These are phyloP conservation scores for Colletotrichum filicis DNA, from an alignment of 2,329 filamentous ascomycete genomes.

Conservation along the genomic window DNA sequence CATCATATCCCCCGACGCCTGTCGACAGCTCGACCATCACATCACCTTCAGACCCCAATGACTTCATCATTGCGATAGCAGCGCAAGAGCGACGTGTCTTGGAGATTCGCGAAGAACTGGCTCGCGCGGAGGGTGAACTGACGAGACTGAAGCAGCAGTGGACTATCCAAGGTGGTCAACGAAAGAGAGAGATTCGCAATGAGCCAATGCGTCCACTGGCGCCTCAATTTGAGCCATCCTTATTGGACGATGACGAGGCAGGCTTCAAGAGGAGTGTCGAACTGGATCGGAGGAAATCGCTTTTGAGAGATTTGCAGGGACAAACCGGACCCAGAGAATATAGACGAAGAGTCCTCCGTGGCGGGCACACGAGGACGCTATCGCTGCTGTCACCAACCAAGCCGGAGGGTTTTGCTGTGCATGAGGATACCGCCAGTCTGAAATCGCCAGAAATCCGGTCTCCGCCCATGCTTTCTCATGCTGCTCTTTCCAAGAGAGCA, in stretches of 20 bases:
- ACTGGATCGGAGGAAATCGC: constrained; percentile 77
- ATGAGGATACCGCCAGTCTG: constrained; percentile 59
- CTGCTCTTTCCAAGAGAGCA: constrained; percentile 63
- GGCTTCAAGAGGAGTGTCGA: constrained; percentile 62
- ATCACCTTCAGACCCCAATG: constrained; percentile 66
- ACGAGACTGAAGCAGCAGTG: constrained; percentile 84
- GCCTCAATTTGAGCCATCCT: constrained; percentile 39
- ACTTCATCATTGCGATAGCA: constrained; percentile 89
- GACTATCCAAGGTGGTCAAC: constrained; percentile 79
- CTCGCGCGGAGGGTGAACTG: constrained; percentile 82
- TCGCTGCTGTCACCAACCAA: constrained; percentile 83
- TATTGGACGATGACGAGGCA: constrained; percentile 51
- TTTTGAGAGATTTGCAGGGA: constrained; percentile 61
- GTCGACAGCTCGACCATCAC: constrained; percentile 53
- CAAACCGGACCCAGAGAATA: constrained; percentile 54
- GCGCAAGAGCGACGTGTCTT: constrained; percentile 91
- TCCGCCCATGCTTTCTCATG: constrained; percentile 45
- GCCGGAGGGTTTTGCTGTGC: constrained; percentile 55
- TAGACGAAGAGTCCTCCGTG: constrained; percentile 75
- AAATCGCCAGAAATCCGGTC: constrained; percentile 44
- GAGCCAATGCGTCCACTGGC: constrained; percentile 61
- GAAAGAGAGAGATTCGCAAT: constrained; percentile 74
- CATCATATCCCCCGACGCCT: constrained; percentile 63
- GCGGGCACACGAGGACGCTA: constrained; percentile 71
- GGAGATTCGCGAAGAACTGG: constrained; percentile 91